These are phyloP conservation scores for Metschnikowia gruessii DNA, from an alignment of 805 yeast species.

Conservation along the genomic window DNA sequence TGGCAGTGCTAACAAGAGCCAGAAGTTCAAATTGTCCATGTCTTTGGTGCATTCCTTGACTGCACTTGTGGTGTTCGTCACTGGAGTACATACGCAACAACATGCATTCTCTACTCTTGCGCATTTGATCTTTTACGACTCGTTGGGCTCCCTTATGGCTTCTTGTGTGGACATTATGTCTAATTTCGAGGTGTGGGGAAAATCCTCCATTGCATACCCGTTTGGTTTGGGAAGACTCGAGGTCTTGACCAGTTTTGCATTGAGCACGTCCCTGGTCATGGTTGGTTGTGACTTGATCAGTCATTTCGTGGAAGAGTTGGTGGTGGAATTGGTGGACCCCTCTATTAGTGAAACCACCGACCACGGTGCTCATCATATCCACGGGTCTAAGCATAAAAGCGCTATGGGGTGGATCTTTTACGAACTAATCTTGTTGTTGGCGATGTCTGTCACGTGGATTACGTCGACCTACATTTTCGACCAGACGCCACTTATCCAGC, in stretches of 20 bases:
- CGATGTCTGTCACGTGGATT: constrained; percentile 24
- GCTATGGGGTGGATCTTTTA: constrained; percentile 29
- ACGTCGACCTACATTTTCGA: constrained; percentile 37
- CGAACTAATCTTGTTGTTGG: constrained; percentile 24
- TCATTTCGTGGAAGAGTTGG: constrained; percentile 77
- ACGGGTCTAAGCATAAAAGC: constrained; percentile 23
- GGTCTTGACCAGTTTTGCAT: constrained; percentile 82
- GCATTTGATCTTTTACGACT: constrained; percentile 84
- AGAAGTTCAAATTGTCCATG: constrained; percentile 57
- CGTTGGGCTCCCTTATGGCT: constrained; percentile 68
- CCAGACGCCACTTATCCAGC: constrained; percentile 32
- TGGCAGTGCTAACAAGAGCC: constrained; percentile 55
- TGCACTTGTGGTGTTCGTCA: constrained; percentile 54
- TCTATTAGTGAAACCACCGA: constrained; percentile 20
- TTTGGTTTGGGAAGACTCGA: constrained; percentile 93
- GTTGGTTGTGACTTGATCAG: constrained; percentile 88
- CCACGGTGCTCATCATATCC: constrained; percentile 41
- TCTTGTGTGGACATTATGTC: constrained; percentile 75
- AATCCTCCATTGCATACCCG: constrained; percentile 77
- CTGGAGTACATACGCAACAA: constrained; percentile 57
- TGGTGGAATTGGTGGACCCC: constrained; percentile 36
- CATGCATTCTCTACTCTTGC: constrained; percentile 72
- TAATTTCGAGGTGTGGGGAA: constrained; percentile 92
- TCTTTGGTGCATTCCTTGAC: constrained; percentile 53
- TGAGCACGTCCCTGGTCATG: constrained; percentile 79